phyloP scores from a whole-genome alignment of 2,329 filamentous ascomycete genomes.

The Calonectria naviculata region DNA sequence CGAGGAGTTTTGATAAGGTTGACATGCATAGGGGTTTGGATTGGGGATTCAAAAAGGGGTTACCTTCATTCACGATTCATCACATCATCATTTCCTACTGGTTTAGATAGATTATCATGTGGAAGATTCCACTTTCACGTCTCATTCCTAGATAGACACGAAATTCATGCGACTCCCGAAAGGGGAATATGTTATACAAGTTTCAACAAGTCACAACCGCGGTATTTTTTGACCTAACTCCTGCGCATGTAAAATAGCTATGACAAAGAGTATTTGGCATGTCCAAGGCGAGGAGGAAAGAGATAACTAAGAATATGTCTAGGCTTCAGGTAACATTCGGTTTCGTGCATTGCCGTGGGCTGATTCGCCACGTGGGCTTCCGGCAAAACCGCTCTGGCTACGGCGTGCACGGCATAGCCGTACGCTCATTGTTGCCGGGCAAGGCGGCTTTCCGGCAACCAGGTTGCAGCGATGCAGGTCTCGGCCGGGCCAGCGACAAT shows the following conservation, averaged over 20 bases:
- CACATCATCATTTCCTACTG: not conserved
- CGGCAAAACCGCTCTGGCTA: not conserved
- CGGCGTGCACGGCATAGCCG: not conserved
- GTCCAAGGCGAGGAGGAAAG: constrained; percentile 1
- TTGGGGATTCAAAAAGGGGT: constrained; percentile 4
- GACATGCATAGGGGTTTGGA: not conserved
- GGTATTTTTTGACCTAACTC: not conserved
- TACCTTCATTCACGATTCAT: not conserved
- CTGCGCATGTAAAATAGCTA: not conserved
- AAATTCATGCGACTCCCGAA: not conserved
- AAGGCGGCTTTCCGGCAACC: not conserved
- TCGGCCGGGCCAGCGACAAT: not conserved
- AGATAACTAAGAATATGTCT: not conserved
- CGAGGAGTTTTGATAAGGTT: constrained; percentile 36
- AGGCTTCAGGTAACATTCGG: not conserved
- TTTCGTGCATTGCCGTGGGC: constrained; percentile 13
- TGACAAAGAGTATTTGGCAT: not conserved
- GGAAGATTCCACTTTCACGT: not conserved
- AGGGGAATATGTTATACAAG: not conserved
- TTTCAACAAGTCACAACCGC: not conserved
- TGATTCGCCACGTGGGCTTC: constrained; percentile 30
- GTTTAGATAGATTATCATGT: not conserved
- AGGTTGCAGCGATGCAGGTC: not conserved
- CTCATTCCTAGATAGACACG: not conserved
- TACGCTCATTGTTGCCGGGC: not conserved